Evolutionary conservation across 148 eudicot species (phyloP).

Genomic region (Rhododendron williamsianum): DNA sequence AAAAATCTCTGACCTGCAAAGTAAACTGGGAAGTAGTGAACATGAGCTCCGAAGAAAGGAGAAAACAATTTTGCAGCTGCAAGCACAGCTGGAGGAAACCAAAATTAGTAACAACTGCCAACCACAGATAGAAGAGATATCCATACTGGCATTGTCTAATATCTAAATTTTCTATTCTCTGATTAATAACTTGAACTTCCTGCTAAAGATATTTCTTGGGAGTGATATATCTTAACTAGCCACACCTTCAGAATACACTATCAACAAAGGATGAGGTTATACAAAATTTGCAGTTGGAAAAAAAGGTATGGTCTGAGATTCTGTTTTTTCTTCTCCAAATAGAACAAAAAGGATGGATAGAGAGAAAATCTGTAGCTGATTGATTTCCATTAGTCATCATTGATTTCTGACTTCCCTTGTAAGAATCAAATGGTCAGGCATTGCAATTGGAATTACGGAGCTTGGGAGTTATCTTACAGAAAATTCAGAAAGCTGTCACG

Average conservation of each 20-base stretch:
- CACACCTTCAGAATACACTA: slow-evolving; percentile 47
- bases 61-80: slow-evolving; percentile 34
- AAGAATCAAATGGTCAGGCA: slow-evolving; percentile 25
- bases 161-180: slow-evolving; percentile 2
- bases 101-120: slow-evolving; percentile 23
- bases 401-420: neutral
- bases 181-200: neutral
- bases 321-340: neutral
- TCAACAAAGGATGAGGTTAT: slow-evolving; percentile 44
- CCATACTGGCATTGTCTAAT: slow-evolving; percentile 19
- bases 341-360: neutral
- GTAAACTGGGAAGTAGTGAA: slow-evolving; percentile 31
- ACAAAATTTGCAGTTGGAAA: slow-evolving; percentile 41
- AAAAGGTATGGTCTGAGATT: slow-evolving; percentile 34
- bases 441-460: slow-evolving; percentile 42
- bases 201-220: neutral
- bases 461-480: slow-evolving; percentile 35
- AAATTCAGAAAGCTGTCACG: slow-evolving; percentile 40
- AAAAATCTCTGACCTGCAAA: slow-evolving; percentile 42
- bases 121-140: slow-evolving; percentile 43
- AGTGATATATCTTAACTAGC: slow-evolving; percentile 30
- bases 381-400: neutral
- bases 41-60: slow-evolving; percentile 42
- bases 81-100: slow-evolving; percentile 41
- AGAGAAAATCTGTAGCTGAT: neutral